Base-by-base conservation (phyloP, 2,329 filamentous ascomycete species). In the Penicillium sp. region DNA sequence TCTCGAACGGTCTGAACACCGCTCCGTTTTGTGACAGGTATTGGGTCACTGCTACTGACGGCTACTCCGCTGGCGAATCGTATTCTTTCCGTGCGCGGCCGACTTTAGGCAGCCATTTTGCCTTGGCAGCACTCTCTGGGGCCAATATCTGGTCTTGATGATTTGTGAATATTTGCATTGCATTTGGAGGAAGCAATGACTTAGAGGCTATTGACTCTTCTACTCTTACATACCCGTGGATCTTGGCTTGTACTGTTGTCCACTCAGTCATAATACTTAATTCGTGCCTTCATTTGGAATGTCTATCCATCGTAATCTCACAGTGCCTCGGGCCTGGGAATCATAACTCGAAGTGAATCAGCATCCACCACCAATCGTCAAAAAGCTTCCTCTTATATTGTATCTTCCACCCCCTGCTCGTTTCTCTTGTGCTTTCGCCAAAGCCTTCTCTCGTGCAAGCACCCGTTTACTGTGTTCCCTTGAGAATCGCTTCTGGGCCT, bases 11-110 rank as follows among this genome's bases (percentile, higher is more conserved):
- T 2, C 58, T 68, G 52, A 76, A 75, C 54, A 60, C 54, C 0
- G 72, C 63, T 9, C 75, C 75, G 0, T 77, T 77, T 54, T 68
- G 66, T 14, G 74, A 76, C 58, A 66, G 69, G 5, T 75, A 74
- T 52, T 72, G 64, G 61, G 72, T 73, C 6, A 55, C 59, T 7
- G 64, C 63, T 7, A 63, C 58, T 24, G 55, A 52, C 9, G 56
- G 62, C 11, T 41, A 64, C 47, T 57, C 57, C 14, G 64, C 67
- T 7, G 71, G 69, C 0, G 37, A 63, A 16, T 65, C 58, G 14
- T 63, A 64, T 53, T 55, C 51, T 8, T 72, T 70, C 52, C 62
- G 66, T 27, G 73, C 72, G 8, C 61, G 72, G 19, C 72, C 70
- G 16, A 72, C 72, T 5, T 64, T 74, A 3, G 73, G 72, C 13